phyloP scores from a whole-genome alignment of 176 grass and related monocot genomes.

The Chrysopogon serrulatus region DNA sequence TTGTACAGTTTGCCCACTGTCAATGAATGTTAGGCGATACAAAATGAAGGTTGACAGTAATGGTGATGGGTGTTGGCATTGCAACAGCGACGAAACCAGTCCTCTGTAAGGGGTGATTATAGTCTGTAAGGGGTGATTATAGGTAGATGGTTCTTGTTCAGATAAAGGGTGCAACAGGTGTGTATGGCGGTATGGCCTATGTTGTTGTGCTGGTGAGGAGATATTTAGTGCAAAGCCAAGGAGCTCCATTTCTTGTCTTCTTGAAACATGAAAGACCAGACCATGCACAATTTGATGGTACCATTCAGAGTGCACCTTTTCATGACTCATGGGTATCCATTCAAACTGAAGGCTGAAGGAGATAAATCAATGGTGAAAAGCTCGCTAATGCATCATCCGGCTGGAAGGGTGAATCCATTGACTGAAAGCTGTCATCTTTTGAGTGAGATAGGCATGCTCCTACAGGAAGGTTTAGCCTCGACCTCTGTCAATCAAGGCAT shows the following conservation, averaged over 20 bases:
- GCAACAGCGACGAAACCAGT: conserved; percentile 57
- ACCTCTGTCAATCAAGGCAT: neutral
- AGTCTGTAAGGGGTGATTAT: conserved; percentile 61
- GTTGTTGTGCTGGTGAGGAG: conserved; percentile 53
- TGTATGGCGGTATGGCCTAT: conserved; percentile 14
- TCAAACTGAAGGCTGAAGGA: conserved; percentile 73
- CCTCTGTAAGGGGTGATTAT: conserved; percentile 53
- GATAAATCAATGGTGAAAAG: conserved; percentile 51
- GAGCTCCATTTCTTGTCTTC: conserved; percentile 17
- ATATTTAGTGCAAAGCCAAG: conserved; percentile 58
- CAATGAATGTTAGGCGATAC: conserved; percentile 44
- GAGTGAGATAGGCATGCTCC: conserved; percentile 41
- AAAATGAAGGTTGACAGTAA: conserved; percentile 71
- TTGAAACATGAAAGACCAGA: conserved; percentile 29
- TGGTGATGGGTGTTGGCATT: conserved; percentile 65
- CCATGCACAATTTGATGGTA: conserved; percentile 46
- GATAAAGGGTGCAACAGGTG: conserved; percentile 71
- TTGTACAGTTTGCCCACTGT: conserved; percentile 56
- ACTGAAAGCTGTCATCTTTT: conserved; percentile 51
- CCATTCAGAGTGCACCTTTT: conserved; percentile 37
- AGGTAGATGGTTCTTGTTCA: conserved; percentile 60
- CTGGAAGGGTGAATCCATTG: conserved; percentile 47
- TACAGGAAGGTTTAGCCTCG: conserved; percentile 2
- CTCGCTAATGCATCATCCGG: conserved; percentile 45
- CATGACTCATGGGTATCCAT: conserved; percentile 49